Percentiles rank a stretch among this genome's conserved stretches.
Conservation (phyloP, 83 land plant genomes). For the Isoetes engelmannii region DNA sequence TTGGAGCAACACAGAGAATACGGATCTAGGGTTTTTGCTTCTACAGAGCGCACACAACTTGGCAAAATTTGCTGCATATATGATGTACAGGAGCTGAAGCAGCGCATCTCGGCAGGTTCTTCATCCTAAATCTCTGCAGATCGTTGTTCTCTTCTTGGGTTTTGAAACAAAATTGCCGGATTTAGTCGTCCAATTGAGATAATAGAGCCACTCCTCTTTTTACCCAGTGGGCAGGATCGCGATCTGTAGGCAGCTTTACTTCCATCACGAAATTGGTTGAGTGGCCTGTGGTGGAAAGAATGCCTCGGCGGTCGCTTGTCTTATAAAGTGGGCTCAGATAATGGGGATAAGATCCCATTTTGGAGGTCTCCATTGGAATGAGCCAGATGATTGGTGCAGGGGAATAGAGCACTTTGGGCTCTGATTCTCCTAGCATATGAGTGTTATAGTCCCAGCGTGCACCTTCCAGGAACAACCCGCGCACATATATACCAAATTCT, state of each 20-base stretch:
- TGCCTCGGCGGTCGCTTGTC: constrained; percentile 37
- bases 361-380: constrained; percentile 22
- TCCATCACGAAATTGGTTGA: constrained; percentile 40
- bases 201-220: constrained; percentile 37
- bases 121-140: too few relatives aligned
- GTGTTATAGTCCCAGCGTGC: constrained; percentile 29
- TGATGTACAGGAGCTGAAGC: too few relatives aligned
- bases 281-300: constrained; percentile 41
- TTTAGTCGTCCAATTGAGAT: constrained; percentile 33
- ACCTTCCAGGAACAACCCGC: constrained; percentile 33
- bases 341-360: constrained; percentile 24
- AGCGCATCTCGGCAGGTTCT: too few relatives aligned
- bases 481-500: constrained; percentile 27
- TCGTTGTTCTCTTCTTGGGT: too few relatives aligned
- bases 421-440: constrained; percentile 29
- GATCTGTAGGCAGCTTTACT: constrained; percentile 29
- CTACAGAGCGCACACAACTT: too few relatives aligned
- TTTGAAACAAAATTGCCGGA: not conserved
- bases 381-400: constrained; percentile 30
- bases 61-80: too few relatives aligned
- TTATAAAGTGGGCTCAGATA: constrained; percentile 34
- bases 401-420: constrained; percentile 29
- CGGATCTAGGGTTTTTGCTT: too few relatives aligned
- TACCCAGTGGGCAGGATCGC: constrained; percentile 30
- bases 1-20: too few relatives aligned